Percentiles rank a stretch among this genome's conserved stretches.
Conservation (phyloP, 805 yeast species). For the Metschnikowia koreensis region DNA sequence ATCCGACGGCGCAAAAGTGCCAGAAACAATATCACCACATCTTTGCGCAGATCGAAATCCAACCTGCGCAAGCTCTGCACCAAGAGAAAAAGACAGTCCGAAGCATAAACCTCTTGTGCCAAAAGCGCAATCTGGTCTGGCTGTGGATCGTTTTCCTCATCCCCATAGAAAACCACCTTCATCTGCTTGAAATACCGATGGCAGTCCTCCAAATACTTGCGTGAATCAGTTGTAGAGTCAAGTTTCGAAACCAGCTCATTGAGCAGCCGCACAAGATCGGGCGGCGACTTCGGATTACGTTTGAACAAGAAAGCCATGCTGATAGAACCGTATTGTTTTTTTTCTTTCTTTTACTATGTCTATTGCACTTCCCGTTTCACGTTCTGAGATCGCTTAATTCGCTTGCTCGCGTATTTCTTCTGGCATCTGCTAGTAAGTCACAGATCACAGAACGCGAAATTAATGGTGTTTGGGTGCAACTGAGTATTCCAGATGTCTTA, state of each 20-base stretch:
- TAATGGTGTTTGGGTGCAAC: not conserved
- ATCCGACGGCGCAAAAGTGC: conserved; percentile 76
- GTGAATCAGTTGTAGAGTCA: conserved; percentile 42
- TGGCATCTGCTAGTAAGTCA: not conserved
- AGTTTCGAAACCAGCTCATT: conserved; percentile 70
- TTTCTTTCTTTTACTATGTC: not conserved
- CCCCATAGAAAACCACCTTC: conserved; percentile 66
- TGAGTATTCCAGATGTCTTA: not conserved
- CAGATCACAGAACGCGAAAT: conserved; percentile 1
- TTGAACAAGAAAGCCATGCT: conserved; percentile 87
- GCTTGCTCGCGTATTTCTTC: too few relatives aligned
- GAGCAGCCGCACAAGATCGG: conserved; percentile 73
- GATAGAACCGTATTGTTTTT: not conserved
- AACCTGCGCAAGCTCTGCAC: conserved; percentile 59
- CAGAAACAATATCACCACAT: conserved; percentile 68
- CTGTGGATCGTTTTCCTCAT: conserved; percentile 59
- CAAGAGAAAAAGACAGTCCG: conserved; percentile 66
- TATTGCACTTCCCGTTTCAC: not conserved
- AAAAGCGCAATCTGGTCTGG: conserved; percentile 74
- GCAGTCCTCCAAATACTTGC: conserved; percentile 70
- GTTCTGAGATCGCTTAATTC: too few relatives aligned
- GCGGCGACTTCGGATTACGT: conserved; percentile 85
- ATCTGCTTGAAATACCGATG: conserved; percentile 62
- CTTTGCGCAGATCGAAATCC: conserved; percentile 89
- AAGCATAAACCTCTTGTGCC: conserved; percentile 73